These are phyloP conservation scores for Adansonia madagascariensis DNA, from an alignment of 441 rosid genomes.

Conservation along the genomic window DNA sequence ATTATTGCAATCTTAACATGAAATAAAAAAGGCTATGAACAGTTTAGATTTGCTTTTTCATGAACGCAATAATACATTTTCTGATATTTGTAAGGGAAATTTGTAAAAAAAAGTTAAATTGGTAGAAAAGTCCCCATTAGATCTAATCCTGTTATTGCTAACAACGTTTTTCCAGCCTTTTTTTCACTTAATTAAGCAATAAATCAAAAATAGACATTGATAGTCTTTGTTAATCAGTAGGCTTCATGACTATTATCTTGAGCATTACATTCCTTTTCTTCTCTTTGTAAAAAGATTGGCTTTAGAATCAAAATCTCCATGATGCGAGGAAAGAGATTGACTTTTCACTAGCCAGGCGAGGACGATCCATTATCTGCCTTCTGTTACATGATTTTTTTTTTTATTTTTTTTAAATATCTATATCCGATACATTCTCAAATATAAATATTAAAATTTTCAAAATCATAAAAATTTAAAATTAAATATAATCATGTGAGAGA, in stretches of 20 bases:
- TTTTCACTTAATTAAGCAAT: background rate
- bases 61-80: background rate
- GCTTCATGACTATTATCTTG: background rate
- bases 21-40: background rate
- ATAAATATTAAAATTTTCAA: too few relatives aligned
- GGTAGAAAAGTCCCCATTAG: background rate
- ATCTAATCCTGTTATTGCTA: background rate
- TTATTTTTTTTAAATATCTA: too few relatives aligned
- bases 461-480: too few relatives aligned
- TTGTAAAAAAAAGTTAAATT: background rate
- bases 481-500: too few relatives aligned
- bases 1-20: background rate
- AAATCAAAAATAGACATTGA: constrained; percentile 1
- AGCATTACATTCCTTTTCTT: background rate
- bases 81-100: background rate
- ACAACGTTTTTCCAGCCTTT: background rate
- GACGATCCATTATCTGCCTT: background rate
- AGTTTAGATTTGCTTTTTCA: background rate
- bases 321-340: background rate
- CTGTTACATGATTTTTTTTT: background rate
- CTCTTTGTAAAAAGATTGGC: background rate
- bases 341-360: background rate
- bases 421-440: too few relatives aligned
- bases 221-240: background rate
- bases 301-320: background rate